A percentile compares a stretch with the other conserved stretches of the same genome.
phyloP scores from a whole-genome alignment of 352 stramenopile species.

The Globisporangium orthogonon region DNA sequence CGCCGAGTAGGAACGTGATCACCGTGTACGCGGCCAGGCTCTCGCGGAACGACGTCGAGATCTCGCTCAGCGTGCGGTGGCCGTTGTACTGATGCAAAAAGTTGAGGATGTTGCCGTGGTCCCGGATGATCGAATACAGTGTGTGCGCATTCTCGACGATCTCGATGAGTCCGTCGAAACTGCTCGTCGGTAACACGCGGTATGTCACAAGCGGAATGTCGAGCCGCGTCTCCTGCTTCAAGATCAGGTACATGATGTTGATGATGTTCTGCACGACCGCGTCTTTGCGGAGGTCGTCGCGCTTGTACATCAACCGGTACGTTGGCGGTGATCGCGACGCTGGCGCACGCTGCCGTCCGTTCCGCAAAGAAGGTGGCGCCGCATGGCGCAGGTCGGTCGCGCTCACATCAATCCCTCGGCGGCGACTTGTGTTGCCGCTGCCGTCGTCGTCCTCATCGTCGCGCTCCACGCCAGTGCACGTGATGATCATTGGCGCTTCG shows the following conservation, averaged over 20 bases:
- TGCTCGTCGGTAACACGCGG: slow-evolving; percentile 79
- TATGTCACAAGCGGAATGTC: slow-evolving; percentile 83
- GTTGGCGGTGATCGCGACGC: neutral
- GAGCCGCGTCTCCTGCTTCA: slow-evolving; percentile 76
- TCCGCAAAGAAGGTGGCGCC: slow-evolving; percentile 23
- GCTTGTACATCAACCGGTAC: slow-evolving; percentile 87
- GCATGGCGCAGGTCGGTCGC: slow-evolving; percentile 6
- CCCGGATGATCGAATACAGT: slow-evolving; percentile 80
- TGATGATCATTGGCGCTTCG: slow-evolving; percentile 76
- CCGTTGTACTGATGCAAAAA: slow-evolving; percentile 85
- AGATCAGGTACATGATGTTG: slow-evolving; percentile 86
- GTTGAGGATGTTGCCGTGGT: slow-evolving; percentile 79
- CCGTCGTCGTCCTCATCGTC: slow-evolving; percentile 60
- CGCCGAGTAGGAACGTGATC: slow-evolving; percentile 98
- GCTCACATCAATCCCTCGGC: slow-evolving; percentile 1
- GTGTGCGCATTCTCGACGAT: slow-evolving; percentile 85
- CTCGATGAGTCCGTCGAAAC: slow-evolving; percentile 81
- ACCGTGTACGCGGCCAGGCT: slow-evolving; percentile 98
- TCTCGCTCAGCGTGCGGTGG: slow-evolving; percentile 79
- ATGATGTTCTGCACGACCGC: slow-evolving; percentile 86
- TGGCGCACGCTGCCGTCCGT: neutral
- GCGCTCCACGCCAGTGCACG: slow-evolving; percentile 66
- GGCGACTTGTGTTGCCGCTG: slow-evolving; percentile 7
- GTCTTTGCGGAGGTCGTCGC: slow-evolving; percentile 81
- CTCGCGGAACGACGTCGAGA: slow-evolving; percentile 80